Percentiles rank a stretch among this genome's conserved stretches.
These are phyloP conservation scores for Aspergillus sclerotioniger DNA, from an alignment of 495 filamentous ascomycete genomes.

Conservation along the genomic window DNA sequence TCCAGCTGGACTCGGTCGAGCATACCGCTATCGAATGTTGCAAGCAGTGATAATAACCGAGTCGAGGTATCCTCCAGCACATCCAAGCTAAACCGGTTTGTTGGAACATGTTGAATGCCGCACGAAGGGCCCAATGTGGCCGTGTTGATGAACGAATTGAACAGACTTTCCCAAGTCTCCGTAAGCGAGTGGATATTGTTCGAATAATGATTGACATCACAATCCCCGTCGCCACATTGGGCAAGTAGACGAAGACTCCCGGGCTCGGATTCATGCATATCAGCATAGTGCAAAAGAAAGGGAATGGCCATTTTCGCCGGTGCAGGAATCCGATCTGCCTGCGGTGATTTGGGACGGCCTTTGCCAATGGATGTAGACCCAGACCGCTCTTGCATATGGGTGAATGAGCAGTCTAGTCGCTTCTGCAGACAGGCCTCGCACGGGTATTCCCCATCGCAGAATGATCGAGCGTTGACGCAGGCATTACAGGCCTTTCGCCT, in stretches of 20 bases:
- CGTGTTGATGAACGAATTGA: neutral
- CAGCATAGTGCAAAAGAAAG: constrained; percentile 4
- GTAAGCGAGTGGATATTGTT: neutral
- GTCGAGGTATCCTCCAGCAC: neutral
- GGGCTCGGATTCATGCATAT: neutral
- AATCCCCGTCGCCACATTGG: neutral
- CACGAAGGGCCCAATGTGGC: neutral
- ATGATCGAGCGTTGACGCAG: neutral
- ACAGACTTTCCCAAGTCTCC: neutral
- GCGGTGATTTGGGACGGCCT: no score
- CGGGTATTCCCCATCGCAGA: constrained; percentile 6
- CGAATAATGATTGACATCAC: neutral
- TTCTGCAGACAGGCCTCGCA: constrained; percentile 5
- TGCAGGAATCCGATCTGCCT: neutral
- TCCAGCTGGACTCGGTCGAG: neutral
- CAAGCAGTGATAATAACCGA: neutral
- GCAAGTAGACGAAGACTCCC: neutral
- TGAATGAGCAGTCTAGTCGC: neutral
- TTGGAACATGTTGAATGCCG: neutral
- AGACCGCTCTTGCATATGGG: neutral
- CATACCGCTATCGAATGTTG: neutral
- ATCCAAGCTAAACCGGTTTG: neutral
- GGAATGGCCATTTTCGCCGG: neutral
- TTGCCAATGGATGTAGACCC: no score
- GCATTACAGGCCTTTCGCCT: constrained; percentile 5